Percentiles rank a stretch among this genome's conserved stretches.
phyloP scores from a whole-genome alignment of 1,284 basidiomycete genomes.

The Tilletia caries region DNA sequence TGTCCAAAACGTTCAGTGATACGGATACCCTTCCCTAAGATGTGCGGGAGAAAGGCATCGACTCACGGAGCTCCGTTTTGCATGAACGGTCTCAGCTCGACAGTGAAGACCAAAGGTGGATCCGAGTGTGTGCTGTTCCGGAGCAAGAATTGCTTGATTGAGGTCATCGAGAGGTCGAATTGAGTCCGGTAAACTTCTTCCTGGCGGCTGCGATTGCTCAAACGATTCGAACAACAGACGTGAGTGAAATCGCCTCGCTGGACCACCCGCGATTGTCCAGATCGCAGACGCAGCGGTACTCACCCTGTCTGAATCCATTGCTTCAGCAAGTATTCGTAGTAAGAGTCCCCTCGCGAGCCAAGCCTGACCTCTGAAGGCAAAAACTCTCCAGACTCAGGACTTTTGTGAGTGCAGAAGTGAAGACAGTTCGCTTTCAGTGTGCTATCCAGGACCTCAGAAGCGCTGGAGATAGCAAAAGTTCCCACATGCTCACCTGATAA shows the following conservation, averaged over 20 bases:
- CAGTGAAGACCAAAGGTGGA: slow-evolving; percentile 68
- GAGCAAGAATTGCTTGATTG: slow-evolving; percentile 73
- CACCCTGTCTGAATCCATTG: slow-evolving; percentile 59
- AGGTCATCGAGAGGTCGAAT: slow-evolving; percentile 79
- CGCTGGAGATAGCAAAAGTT: too few species aligned
- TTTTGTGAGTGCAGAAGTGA: not conserved
- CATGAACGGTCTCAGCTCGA: slow-evolving; percentile 64
- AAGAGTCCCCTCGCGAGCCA: slow-evolving; percentile 88
- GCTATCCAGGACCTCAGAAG: slow-evolving; percentile 55
- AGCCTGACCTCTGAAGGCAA: slow-evolving; percentile 74
- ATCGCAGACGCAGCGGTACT: not conserved
- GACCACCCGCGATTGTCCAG: too few species aligned
- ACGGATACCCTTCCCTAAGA: too few species aligned
- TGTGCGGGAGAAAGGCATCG: too few species aligned
- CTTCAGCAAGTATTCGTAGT: slow-evolving; percentile 78
- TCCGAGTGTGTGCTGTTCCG: slow-evolving; percentile 53
- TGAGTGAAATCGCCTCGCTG: too few species aligned
- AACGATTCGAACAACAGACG: not conserved
- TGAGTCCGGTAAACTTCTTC: slow-evolving; percentile 80
- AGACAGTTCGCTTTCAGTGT: not conserved
- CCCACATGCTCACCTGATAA: slow-evolving; percentile 64
- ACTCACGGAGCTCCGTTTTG: slow-evolving; percentile 11
- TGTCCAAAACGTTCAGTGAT: too few species aligned
- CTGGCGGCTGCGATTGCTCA: slow-evolving; percentile 62
- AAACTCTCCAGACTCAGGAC: slow-evolving; percentile 66